Evolutionary conservation across 2,329 filamentous ascomycete species (phyloP).

Genomic region (Venturia asperata): DNA sequence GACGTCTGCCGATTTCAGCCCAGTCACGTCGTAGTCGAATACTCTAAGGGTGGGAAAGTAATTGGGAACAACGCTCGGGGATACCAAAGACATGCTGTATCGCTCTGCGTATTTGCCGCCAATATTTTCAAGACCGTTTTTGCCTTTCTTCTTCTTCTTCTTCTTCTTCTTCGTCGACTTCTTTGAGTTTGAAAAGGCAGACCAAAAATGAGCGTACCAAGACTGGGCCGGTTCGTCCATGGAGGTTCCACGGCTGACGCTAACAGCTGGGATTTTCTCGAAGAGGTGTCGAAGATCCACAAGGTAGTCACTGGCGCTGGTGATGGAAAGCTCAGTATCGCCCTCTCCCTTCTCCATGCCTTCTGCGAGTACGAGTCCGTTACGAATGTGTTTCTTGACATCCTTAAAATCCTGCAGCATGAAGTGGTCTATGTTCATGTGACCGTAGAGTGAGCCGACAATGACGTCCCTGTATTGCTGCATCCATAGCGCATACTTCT

Average conservation of each 20-base stretch:
- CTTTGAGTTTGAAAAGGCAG: slow-evolving; percentile 26
- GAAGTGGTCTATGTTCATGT: slow-evolving; percentile 99
- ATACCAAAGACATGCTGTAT: slow-evolving; percentile 72
- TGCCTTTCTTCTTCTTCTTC: slow-evolving; percentile 50
- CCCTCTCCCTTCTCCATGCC: slow-evolving; percentile 41
- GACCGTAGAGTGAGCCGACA: slow-evolving; percentile 71
- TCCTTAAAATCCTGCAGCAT: slow-evolving; percentile 80
- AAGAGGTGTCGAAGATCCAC: slow-evolving; percentile 70
- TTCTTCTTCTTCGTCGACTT: slow-evolving; percentile 48
- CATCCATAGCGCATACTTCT: slow-evolving; percentile 90
- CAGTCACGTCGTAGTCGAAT: slow-evolving; percentile 87
- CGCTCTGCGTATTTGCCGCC: slow-evolving; percentile 78
- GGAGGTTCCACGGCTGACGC: slow-evolving; percentile 23
- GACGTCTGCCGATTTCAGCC: slow-evolving; percentile 39
- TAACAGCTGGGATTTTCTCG: slow-evolving; percentile 62
- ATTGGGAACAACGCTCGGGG: slow-evolving; percentile 85
- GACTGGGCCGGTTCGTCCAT: slow-evolving; percentile 23
- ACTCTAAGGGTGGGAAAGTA: slow-evolving; percentile 86
- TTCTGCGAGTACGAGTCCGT: slow-evolving; percentile 27
- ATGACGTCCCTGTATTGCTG: slow-evolving; percentile 87
- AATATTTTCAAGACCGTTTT: slow-evolving; percentile 52
- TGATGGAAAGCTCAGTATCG: slow-evolving; percentile 30
- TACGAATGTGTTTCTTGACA: slow-evolving; percentile 52
- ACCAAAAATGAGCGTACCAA: background rate
- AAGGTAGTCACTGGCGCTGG: slow-evolving; percentile 73